Conservation (phyloP, 2,329 filamentous ascomycete species). For the Tolypocladium ophioglossoides region DNA sequence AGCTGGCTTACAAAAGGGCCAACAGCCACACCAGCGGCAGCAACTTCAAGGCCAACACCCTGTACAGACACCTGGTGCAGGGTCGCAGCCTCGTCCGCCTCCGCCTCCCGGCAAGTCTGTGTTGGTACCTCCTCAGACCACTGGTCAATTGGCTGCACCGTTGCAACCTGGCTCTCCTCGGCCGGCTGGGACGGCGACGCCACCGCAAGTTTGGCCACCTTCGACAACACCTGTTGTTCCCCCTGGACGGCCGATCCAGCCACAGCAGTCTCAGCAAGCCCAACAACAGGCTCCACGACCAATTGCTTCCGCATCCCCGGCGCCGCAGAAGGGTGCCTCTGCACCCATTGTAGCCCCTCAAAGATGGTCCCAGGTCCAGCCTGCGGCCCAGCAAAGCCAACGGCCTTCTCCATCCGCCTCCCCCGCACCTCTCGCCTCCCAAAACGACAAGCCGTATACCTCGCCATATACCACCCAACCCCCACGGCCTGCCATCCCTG, state of each 20-base stretch:
- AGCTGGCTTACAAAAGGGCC: conserved; percentile 11
- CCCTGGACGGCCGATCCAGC: conserved; percentile 21
- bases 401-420: conserved; percentile 13
- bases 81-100: conserved; percentile 10
- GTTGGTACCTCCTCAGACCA: conserved; percentile 22
- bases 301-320: conserved; percentile 21
- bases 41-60: conserved; percentile 4
- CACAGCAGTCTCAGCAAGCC: conserved; percentile 15
- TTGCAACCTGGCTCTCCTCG: conserved; percentile 22
- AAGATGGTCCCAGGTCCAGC: conserved; percentile 18
- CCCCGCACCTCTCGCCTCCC: conserved; percentile 12
- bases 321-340: conserved; percentile 11
- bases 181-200: conserved; percentile 9
- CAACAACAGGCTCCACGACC: conserved; percentile 13
- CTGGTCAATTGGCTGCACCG: conserved; percentile 23
- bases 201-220: conserved; percentile 17
- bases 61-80: conserved; percentile 5
- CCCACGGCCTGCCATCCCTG: conserved; percentile 26
- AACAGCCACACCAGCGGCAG: conserved; percentile 9
- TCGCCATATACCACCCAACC: conserved; percentile 20
- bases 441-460: conserved; percentile 16
- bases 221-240: conserved; percentile 23
- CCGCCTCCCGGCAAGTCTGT: conserved; percentile 16
- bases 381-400: conserved; percentile 13
- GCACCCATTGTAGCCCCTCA: conserved; percentile 17